A percentile compares a stretch with the other conserved stretches of the same genome.
Conservation (phyloP, 805 yeast species). For the Jamesozyma gamospora region DNA sequence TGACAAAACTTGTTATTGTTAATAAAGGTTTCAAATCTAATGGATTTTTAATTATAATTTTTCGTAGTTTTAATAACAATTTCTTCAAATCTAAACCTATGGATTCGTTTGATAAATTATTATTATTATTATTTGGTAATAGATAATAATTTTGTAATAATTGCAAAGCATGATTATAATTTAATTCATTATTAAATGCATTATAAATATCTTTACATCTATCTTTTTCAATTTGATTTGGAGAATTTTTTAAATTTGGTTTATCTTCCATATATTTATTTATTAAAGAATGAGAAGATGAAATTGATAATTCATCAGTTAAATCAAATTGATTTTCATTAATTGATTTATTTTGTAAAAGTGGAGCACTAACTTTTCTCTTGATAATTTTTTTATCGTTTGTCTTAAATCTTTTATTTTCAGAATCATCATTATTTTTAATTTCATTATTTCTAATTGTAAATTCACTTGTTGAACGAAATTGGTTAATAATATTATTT, state of each 20-base stretch:
- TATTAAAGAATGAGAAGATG: slow-evolving; percentile 18
- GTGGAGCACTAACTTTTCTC: slow-evolving; percentile 22
- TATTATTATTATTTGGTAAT: neutral
- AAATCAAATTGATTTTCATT: slow-evolving; percentile 17
- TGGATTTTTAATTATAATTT: slow-evolving; percentile 22
- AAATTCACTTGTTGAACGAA: slow-evolving; percentile 22
- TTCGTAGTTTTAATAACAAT: slow-evolving; percentile 12
- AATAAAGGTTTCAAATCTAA: slow-evolving; percentile 25
- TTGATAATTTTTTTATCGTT: slow-evolving; percentile 2
- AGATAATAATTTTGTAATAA: slow-evolving; percentile 14
- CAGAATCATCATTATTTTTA: slow-evolving; percentile 4
- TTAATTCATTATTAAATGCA: neutral
- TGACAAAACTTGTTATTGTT: slow-evolving; percentile 18
- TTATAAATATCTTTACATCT: neutral
- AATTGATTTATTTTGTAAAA: slow-evolving; percentile 1
- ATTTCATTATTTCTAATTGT: slow-evolving; percentile 3
- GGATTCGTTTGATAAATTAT: too few species aligned
- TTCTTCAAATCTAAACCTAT: slow-evolving; percentile 7
- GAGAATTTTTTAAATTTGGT: neutral
- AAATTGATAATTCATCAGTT: slow-evolving; percentile 21
- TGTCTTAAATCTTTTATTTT: slow-evolving; percentile 4
- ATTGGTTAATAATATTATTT: neutral
- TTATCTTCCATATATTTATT: slow-evolving; percentile 19
- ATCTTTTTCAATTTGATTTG: neutral
- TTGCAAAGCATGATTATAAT: slow-evolving; percentile 10